Base-by-base conservation (phyloP, 768 basidiomycete genomes). In the Suillus variegatus region DNA sequence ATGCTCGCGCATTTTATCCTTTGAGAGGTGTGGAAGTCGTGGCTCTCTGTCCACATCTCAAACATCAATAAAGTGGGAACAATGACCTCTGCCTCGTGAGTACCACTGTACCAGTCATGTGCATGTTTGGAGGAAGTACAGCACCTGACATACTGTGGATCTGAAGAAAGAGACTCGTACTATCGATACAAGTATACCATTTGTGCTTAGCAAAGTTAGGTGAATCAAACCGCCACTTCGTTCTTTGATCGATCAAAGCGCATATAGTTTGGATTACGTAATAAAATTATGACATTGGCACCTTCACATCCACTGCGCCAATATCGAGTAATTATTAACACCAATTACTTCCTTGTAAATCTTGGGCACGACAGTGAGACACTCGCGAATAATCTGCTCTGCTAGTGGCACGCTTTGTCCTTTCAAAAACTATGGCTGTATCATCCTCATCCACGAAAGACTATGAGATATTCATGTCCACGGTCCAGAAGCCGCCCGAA, bases 401-500 rank as follows among this genome's bases (percentile, higher is more conserved):
- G 57, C 57, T 28, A 41, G n/a, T 58, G 6, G 16, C 25, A 22
- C 22, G 8, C 9, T 28, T 12, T 41, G 14, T 28, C 16, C 18
- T 35, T 35, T 9, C 20, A 12, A 35, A 47, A 55, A 20, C 18
- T 5, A 60, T 60, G 57, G 10, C 57, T 10, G 28, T 60, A 43
- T 28, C 40, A 43, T 28, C 35, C n/a, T 38, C 40, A 60, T 20
- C 25, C n/a, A 28, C 13, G 25, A 60, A 43, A 7, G 40, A 28
- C 25, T 60, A 41, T 10, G 57, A 58, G 25, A 25, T 25, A 25
- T 58, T 58, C 9, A 58, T 58, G 57, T 58, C 40, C 40, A 28
- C 40, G 40, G 57, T 58, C 57, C 57, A 58, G 40, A 58, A 58
- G 57, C 40, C 52, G 2, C 63, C 62, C 36, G 58, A 61, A 28